Base-by-base conservation (phyloP, 164 flowering plant species). In the Berberis thunbergii region DNA sequence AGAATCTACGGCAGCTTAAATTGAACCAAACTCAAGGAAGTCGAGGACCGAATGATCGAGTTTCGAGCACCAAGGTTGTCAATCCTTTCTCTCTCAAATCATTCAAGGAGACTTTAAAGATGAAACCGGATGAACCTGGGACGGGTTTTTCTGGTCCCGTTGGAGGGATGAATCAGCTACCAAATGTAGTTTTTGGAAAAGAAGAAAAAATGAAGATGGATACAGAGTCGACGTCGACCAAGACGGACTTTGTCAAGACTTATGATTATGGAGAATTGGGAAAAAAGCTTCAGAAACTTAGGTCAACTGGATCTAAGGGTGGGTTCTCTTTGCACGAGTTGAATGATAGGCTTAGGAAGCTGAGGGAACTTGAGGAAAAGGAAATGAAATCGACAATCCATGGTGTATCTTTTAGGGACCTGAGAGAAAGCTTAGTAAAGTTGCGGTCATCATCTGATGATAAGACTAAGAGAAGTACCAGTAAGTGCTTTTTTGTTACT, bases 261-360 rank as follows among this genome's bases (percentile, higher is more conserved):
- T 83, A 87, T 70, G 63, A 54, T 43, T 50, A 64, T 56, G 67
- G 7, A 1, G 88, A 89, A 41, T 68, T 92, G 74, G 98, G 98
- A 50, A 57, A 73, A 72, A 87, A 80, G 73, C 71, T 89, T 72
- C 69, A 64, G 67, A n/a, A 12, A 66, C 73, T 89, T 64, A 76
- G 93, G 75, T 83, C 95, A 2, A 76, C 78, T 69, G 65, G 46
- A 39, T 41, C 26, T 26, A 74, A 69, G 58, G 72, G 70, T 7
- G 70, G 85, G 81, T 92, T 89, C 55, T 84, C 95, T 0, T 40
- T 92, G 57, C 57, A 2, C 58, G 98, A 89, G 73, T 67, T 92
- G 79, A 82, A 74, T 77, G 88, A 86, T 72, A 79, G 98, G 79
- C 64, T 92, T 59, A 66, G 38, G 58, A 84, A 76, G 79, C 39